Conservation (phyloP, 371 early-diverging fungal genomes). For the Syncephalastrum sp. region DNA sequence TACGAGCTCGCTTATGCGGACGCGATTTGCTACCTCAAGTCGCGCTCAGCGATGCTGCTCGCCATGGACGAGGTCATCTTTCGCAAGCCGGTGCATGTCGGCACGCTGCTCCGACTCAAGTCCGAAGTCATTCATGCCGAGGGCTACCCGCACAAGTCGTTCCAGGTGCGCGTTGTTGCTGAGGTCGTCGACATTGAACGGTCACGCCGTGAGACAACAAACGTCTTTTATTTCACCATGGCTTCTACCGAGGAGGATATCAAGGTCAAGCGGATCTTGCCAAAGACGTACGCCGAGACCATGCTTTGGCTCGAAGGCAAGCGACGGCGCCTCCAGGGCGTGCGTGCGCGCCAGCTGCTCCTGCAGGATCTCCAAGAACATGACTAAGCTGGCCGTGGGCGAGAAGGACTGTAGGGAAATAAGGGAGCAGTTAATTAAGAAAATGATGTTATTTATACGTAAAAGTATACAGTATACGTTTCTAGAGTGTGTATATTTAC, state of each 20-base stretch:
- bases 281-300: slow-evolving; percentile 75
- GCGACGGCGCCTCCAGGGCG: slow-evolving; percentile 20
- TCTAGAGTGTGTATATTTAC: no score
- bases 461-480: no score
- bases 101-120: slow-evolving; percentile 73
- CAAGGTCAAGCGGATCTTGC: slow-evolving; percentile 44
- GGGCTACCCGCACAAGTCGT: slow-evolving; percentile 48
- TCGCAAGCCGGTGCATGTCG: slow-evolving; percentile 87
- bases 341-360: slow-evolving; percentile 11
- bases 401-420: no score
- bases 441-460: no score
- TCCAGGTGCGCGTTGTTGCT: slow-evolving; percentile 77
- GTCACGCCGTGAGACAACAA: slow-evolving; percentile 64
- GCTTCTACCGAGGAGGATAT: slow-evolving; percentile 20
- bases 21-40: slow-evolving; percentile 62
- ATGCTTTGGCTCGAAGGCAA: slow-evolving; percentile 78
- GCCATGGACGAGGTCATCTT: slow-evolving; percentile 91
- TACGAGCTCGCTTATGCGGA: slow-evolving; percentile 81
- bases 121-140: slow-evolving; percentile 73
- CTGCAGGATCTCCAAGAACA: slow-evolving; percentile 8
- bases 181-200: slow-evolving; percentile 74
- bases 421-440: no score
- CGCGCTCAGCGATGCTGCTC: slow-evolving; percentile 47
- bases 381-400: not conserved
- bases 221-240: slow-evolving; percentile 88